Base-by-base conservation (phyloP, 176 grass and related monocot genomes). In the Panicum miliaceum region DNA sequence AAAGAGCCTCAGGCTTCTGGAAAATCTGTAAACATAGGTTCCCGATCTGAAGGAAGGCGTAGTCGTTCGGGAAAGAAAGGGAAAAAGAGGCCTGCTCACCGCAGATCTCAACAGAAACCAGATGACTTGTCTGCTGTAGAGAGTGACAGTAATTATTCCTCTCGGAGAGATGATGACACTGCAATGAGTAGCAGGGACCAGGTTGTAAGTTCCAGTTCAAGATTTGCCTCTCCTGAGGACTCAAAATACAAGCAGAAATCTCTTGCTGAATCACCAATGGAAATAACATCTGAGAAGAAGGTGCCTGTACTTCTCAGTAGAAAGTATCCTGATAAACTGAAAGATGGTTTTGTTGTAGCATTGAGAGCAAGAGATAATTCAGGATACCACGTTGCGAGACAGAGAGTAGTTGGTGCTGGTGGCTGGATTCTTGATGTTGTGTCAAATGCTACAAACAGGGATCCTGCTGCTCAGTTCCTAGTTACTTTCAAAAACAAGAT, bases 391-490 rank as follows among this genome's bases (percentile, higher is more conserved):
- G 86, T 99, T 61, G 88, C 93, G 7, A 89, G 96, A 77, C 91
- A 92, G 20, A 92, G 91, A 85, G 79, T 59, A 88, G 84, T 86
- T 77, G 86, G 85, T 85, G 91, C 91, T 68, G 91, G 93, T 34
- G 96, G 89, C 22, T 98, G 91, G 93, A 92, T 98, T 59, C 93
- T 98, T 90, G 96, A 98, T 89, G 23, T 85, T 52, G 74, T 96
- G 35, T 93, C 91, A 58, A 98, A 96, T 70, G 81, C 94, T 82
- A 95, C 96, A 59, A 92, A 87, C 85, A 86, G 96, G 70, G 96
- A 98, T 36, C 96, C 93, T n/a, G 96, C 93, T 75, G 85, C 96
- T 73, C 93, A 98, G 83, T 98, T 98, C 70, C 85, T 98, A 18
- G 83, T 98, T 86, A 89, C 80, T 75, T 95, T 90, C 79, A 91